Evolutionary conservation across 1,284 basidiomycete genomes (phyloP).

Genomic region (Inonotus obliquus): DNA sequence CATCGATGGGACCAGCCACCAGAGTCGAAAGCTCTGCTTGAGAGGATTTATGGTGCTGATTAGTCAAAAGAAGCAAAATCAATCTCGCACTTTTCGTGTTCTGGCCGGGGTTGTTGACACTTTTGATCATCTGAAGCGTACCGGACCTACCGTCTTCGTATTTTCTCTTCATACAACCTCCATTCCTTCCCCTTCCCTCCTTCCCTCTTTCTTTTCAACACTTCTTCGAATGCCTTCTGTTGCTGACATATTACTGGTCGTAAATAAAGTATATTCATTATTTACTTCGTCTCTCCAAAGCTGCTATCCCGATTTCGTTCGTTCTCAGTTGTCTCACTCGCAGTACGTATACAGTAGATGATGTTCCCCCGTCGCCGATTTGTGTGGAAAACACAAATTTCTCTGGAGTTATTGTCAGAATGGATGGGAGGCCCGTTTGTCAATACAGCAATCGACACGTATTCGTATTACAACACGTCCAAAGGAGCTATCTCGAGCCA

Average conservation of each 20-base stretch:
- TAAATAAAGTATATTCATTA: neutral
- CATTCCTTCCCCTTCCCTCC: neutral
- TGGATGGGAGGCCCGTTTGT: too few species aligned
- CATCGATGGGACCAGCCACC: slow-evolving; percentile 7
- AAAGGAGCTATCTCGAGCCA: too few species aligned
- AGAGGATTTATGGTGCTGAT: slow-evolving; percentile 1
- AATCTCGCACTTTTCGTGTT: too few species aligned
- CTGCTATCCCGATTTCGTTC: neutral
- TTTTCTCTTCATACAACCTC: too few species aligned
- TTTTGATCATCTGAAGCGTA: neutral
- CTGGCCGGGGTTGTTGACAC: too few species aligned
- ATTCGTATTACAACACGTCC: too few species aligned
- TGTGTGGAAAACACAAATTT: too few species aligned
- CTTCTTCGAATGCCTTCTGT: neutral
- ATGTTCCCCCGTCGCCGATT: too few species aligned
- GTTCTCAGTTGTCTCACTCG: neutral
- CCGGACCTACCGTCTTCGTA: too few species aligned
- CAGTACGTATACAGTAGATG: neutral
- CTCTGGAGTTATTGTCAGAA: too few species aligned
- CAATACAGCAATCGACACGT: too few species aligned
- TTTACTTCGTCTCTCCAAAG: neutral
- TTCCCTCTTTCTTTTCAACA: neutral
- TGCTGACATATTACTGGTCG: neutral
- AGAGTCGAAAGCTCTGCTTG: neutral
- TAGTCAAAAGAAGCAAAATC: neutral